Base-by-base conservation (phyloP, 2,329 filamentous ascomycete species). In the Phoma herbarum region DNA sequence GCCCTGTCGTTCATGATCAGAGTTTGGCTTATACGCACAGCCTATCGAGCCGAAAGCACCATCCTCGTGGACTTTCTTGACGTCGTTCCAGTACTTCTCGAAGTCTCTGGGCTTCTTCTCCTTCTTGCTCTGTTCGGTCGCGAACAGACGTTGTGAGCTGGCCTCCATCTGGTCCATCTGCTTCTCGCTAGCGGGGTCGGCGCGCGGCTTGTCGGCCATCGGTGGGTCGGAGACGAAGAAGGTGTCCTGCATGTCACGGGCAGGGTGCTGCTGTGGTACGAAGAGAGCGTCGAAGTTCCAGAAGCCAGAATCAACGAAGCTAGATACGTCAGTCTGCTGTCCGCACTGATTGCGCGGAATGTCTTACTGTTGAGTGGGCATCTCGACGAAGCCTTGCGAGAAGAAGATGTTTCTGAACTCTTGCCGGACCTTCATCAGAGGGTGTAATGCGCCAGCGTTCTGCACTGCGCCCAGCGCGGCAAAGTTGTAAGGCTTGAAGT, bases 381-480 rank as follows among this genome's bases (percentile, higher is more conserved):
- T 98, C 83, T 99, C 95, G 73, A 94, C 89, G 82, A 98, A 99
- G 52, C 94, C 95, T 89, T 97, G 96, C 77, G 97, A 93, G 81
- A 99, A 98, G 88, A 99, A 99, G 76, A 99, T 97, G 75, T 95
- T 91, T 58, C 95, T 86, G 85, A 99, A 97, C 80, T 98, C 95
- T 71, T 92, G 87, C 69, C 95, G 90, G 70, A 98, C 94, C 83
- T 98, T 98, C 82, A 93, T 97, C 67, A 99, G 64, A 4, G 82
- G 82, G 70, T 84, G 82, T 63, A 84, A 65, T 35, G 80, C 79
- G 57, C 81, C 81, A 18, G 79, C 75, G 56, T 80, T 75, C 82
- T 74, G 89, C 42, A 88, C 74, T 85, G 90, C 73, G 85, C 88
- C 88, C 63, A 86, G 82, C 28, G 88, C 85, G 53, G 88, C 96